Evolutionary conservation across 768 basidiomycete species (phyloP).

Genomic region (Rhodotorula graminis): DNA sequence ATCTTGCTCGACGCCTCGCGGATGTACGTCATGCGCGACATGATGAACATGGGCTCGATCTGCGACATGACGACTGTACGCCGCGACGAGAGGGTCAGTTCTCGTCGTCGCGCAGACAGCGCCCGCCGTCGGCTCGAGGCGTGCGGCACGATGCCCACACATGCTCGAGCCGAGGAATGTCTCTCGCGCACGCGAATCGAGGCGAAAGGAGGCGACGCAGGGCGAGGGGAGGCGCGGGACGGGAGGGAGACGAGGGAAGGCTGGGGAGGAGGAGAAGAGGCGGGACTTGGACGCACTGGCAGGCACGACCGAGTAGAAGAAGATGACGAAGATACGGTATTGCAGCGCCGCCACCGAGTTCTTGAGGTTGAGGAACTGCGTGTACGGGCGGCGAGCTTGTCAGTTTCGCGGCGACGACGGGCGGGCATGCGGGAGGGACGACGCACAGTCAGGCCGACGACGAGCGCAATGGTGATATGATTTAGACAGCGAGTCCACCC

Average conservation of each 20-base stretch:
- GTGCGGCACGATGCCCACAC: too few relatives aligned
- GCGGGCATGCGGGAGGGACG: too few relatives aligned
- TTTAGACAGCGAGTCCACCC: constrained; percentile 76
- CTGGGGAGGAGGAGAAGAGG: constrained; percentile 51
- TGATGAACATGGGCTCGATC: constrained; percentile 76
- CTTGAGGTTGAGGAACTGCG: constrained; percentile 63
- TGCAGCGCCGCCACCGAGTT: constrained; percentile 53
- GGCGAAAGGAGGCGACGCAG: too few relatives aligned
- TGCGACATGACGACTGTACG: constrained; percentile 75
- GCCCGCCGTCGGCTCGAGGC: too few relatives aligned
- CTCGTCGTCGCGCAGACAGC: constrained; percentile 46
- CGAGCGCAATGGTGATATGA: constrained; percentile 53
- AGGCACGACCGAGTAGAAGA: constrained; percentile 44
- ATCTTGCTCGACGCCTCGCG: constrained; percentile 74
- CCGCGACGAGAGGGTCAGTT: constrained; percentile 41
- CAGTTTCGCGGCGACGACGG: too few relatives aligned
- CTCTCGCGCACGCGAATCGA: too few relatives aligned
- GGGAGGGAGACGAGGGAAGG: constrained; percentile 53
- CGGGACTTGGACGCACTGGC: constrained; percentile 51
- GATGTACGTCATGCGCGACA: constrained; percentile 47
- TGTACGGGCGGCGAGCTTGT: too few relatives aligned
- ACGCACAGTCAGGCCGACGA: constrained; percentile 32
- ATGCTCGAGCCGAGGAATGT: too few relatives aligned
- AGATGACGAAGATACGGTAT: constrained; percentile 60
- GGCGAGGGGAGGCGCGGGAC: too few relatives aligned